phyloP scores from a whole-genome alignment of 2,329 filamentous ascomycete species.

The Botrytis cinerea region DNA sequence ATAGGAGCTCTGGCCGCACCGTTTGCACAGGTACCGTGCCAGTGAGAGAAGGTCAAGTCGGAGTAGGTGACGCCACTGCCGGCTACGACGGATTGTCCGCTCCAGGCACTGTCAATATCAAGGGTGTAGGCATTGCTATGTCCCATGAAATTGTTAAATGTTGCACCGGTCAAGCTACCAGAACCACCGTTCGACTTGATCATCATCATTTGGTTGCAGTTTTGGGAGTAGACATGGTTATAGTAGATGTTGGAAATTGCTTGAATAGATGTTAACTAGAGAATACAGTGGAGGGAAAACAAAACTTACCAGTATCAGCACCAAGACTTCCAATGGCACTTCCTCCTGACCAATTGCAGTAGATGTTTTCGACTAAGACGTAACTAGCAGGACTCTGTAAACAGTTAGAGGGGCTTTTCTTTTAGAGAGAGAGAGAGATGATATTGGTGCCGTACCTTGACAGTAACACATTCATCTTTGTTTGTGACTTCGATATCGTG shows the following conservation, averaged over 20 bases:
- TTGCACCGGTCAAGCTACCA: conserved; percentile 52
- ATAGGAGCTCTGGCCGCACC: conserved; percentile 51
- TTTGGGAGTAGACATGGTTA: conserved; percentile 59
- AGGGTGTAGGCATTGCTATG: conserved; percentile 60
- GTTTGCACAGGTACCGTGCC: conserved; percentile 55
- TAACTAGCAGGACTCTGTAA: conserved; percentile 54
- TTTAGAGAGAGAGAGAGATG: background rate
- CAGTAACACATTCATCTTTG: conserved; percentile 62
- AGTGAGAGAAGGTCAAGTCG: conserved; percentile 56
- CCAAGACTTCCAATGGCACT: conserved; percentile 59
- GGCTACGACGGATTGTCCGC: conserved; percentile 44
- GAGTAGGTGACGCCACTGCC: conserved; percentile 55
- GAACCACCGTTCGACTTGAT: conserved; percentile 61
- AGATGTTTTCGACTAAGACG: conserved; percentile 60
- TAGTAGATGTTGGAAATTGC: conserved; percentile 56
- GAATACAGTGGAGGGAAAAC: background rate
- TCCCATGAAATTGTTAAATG: conserved; percentile 60
- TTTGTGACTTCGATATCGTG: conserved; percentile 64
- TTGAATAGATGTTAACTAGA: conserved; percentile 8
- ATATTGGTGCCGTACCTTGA: conserved; percentile 44
- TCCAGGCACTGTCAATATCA: conserved; percentile 58
- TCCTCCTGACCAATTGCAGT: conserved; percentile 63
- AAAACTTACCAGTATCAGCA: conserved; percentile 43
- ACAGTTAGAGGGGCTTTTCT: background rate
- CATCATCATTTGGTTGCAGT: conserved; percentile 63